Conservation (phyloP, 208 protist genomes). For the Crithidia expoeki region DNA sequence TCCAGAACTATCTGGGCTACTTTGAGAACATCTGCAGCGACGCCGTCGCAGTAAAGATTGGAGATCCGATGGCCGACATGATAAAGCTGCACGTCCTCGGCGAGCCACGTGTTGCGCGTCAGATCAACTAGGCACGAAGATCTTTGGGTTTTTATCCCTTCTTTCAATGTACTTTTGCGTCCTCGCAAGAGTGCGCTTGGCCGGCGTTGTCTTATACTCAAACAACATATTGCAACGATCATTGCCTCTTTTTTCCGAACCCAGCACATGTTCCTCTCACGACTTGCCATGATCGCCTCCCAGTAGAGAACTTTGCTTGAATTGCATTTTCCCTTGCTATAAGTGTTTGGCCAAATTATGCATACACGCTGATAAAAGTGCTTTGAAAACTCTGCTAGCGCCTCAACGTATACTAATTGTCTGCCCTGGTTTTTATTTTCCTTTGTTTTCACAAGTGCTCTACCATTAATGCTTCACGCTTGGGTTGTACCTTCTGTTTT, state of each 20-base stretch:
- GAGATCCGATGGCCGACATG: not conserved
- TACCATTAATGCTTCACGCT: too few relatives aligned
- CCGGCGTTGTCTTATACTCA: not conserved
- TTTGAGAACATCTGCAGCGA: slow-evolving; percentile 52
- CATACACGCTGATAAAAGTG: too few relatives aligned
- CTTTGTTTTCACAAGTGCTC: not conserved
- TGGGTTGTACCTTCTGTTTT: not conserved
- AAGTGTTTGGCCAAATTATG: too few relatives aligned
- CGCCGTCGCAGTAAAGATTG: not conserved
- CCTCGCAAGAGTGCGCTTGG: not conserved
- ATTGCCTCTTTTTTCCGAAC: not conserved
- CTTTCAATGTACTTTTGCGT: not conserved
- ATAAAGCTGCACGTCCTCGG: slow-evolving; percentile 12
- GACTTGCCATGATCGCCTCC: too few relatives aligned
- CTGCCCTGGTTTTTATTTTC: not conserved
- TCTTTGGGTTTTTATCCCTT: not conserved
- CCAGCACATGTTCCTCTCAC: not conserved
- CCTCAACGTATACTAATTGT: not conserved
- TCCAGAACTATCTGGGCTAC: slow-evolving; percentile 54
- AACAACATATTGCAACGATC: not conserved
- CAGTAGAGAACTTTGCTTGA: too few relatives aligned
- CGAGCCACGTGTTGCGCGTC: slow-evolving; percentile 10
- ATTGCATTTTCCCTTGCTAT: too few relatives aligned
- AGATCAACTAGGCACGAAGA: not conserved
- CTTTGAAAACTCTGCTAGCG: not conserved